Conservation (phyloP, 2,329 filamentous ascomycete genomes). For the Cladosporium phlei region DNA sequence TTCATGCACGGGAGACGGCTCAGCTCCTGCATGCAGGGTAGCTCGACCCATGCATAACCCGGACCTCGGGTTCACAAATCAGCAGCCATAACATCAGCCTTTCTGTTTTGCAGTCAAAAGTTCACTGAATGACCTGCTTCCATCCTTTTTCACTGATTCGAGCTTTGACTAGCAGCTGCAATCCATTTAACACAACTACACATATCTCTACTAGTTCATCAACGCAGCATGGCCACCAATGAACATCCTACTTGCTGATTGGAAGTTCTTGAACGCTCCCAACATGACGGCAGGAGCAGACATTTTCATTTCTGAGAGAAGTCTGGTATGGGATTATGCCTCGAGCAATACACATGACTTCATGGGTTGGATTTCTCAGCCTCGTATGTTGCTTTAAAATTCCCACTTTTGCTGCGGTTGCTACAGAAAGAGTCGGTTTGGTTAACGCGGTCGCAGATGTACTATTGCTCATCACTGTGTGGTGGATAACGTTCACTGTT, state of each 20-base stretch:
- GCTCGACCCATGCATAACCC: too few species aligned
- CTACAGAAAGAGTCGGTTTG: neutral
- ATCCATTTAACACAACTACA: too few species aligned
- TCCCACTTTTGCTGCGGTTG: neutral
- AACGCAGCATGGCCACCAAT: too few species aligned
- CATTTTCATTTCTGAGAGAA: conserved; percentile 4
- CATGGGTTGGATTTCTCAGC: conserved; percentile 4
- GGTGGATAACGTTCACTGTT: conserved; percentile 9
- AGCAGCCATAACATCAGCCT: too few species aligned
- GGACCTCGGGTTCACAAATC: too few species aligned
- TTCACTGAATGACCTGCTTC: too few species aligned
- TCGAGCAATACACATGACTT: neutral
- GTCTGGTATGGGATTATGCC: neutral
- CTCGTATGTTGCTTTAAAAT: neutral
- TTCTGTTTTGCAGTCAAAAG: too few species aligned
- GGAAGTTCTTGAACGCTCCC: conserved; percentile 3
- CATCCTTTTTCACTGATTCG: too few species aligned
- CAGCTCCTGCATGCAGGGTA: too few species aligned
- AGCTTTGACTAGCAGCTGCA: too few species aligned
- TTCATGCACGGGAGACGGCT: too few species aligned
- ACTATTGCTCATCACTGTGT: conserved; percentile 10
- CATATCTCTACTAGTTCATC: too few species aligned
- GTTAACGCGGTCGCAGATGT: neutral
- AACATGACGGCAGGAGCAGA: conserved; percentile 1
- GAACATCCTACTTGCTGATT: conserved; percentile 1